Evolutionary conservation across 306 rosid genomes (phyloP).

Genomic region (Benincasa hispida): DNA sequence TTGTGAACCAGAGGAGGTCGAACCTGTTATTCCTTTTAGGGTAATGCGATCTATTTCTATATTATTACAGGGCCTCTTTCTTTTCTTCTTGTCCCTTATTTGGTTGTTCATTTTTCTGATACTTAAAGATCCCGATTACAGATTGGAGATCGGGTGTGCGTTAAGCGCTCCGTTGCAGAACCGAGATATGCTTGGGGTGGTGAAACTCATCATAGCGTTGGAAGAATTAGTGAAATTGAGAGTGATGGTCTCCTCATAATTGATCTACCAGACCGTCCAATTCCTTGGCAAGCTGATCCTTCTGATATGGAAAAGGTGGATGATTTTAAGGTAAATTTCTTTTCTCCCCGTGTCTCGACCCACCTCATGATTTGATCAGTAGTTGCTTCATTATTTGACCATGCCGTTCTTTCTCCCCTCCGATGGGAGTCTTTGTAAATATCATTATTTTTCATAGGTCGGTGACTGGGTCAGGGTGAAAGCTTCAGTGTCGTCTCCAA

Average conservation of each 20-base stretch:
- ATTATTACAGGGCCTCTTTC: neutral
- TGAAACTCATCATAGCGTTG: constrained; percentile 96
- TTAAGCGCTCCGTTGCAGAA: constrained; percentile 96
- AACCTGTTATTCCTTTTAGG: constrained; percentile 78
- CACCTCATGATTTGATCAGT: neutral
- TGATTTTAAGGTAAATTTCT: constrained; percentile 64
- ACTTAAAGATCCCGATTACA: constrained; percentile 20
- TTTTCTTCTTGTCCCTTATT: constrained; percentile 1
- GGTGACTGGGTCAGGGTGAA: constrained; percentile 99
- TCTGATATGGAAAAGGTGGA: constrained; percentile 98
- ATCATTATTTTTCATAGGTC: constrained; percentile 32
- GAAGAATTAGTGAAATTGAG: constrained; percentile 92
- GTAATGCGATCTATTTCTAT: constrained; percentile 25
- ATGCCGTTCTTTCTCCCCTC: neutral
- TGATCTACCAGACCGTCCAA: constrained; percentile 88
- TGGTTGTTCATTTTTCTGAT: constrained; percentile 5
- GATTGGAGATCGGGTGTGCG: constrained; percentile 92
- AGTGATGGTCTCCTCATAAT: constrained; percentile 87
- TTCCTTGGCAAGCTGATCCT: constrained; percentile 98
- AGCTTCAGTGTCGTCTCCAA: constrained; percentile 94
- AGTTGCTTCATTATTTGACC: neutral
- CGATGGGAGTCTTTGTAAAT: neutral
- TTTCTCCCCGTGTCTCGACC: neutral
- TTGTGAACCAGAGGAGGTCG: constrained; percentile 99
- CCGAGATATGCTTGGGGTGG: constrained; percentile 99